A percentile compares a stretch with the other conserved stretches of the same genome.
phyloP scores from a whole-genome alignment of 1,139 yeast species.

The Protomyces inundatus region DNA sequence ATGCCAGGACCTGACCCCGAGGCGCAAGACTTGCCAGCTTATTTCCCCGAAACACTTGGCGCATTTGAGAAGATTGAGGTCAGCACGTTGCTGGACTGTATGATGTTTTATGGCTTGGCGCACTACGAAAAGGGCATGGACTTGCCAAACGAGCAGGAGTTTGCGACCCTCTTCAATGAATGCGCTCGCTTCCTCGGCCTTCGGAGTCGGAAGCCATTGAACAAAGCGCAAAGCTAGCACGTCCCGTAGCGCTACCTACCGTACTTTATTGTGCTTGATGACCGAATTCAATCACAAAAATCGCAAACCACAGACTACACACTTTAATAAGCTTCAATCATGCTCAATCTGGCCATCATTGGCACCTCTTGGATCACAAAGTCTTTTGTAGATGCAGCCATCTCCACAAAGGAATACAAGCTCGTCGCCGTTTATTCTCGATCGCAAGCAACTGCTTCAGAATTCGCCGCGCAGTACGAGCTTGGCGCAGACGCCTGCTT shows the following conservation, averaged over 20 bases:
- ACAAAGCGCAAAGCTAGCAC: too few relatives aligned
- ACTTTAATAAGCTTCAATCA: neutral
- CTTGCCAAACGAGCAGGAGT: conserved; percentile 11
- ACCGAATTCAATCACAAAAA: neutral
- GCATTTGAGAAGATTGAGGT: conserved; percentile 5
- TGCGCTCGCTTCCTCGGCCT: conserved; percentile 21
- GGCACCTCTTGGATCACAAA: conserved; percentile 25
- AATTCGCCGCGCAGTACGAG: conserved; percentile 4
- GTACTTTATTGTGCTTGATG: too few relatives aligned
- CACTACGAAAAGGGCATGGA: conserved; percentile 22
- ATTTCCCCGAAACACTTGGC: conserved; percentile 1
- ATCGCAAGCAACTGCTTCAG: conserved; percentile 1
- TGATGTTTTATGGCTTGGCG: conserved; percentile 19
- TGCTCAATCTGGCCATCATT: conserved; percentile 17
- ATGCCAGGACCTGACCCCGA: conserved; percentile 23
- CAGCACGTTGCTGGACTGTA: conserved; percentile 3
- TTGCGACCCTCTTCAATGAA: conserved; percentile 4
- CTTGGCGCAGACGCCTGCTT: conserved; percentile 2
- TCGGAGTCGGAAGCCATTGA: conserved; percentile 1
- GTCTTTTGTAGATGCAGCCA: conserved; percentile 20
- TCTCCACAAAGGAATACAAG: conserved; percentile 8
- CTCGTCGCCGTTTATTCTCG: conserved; percentile 17
- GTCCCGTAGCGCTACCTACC: too few relatives aligned
- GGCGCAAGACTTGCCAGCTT: conserved; percentile 6
- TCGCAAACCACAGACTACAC: neutral